Base-by-base conservation (phyloP, 73 alveolate species). In the Tetrahymena thermophila region DNA sequence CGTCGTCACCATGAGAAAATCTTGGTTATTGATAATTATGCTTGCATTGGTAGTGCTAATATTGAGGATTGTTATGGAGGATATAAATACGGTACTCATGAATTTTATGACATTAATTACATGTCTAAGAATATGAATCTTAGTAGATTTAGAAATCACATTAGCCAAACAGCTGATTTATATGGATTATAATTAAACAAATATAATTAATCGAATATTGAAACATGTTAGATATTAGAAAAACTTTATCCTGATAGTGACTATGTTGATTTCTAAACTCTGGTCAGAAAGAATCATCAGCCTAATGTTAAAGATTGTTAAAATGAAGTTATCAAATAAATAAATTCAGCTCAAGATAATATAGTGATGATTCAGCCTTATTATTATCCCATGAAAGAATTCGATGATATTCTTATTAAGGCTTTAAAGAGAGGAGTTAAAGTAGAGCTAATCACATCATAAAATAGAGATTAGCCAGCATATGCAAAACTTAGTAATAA, bases 361-460 rank as follows among this genome's bases (percentile, higher is more conserved):
- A 96, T 96, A 23, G 94, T 57, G 31, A 85, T 96, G 35, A 96
- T 83, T 40, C 94, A 96, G 93, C 96, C 96, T 23, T 96, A 96
- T 95, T 96, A 93, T 56, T 96, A 96, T 93, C 56, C 56, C 31
- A 96, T 96, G 17, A 56, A 57, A 23, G 94, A 89, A 23, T 93
- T 96, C 71, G 94, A 95, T 35, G 94, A 93, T 35, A 35, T 93
- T 37, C 95, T 96, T 15, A 94, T 56, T 10, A 89, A 93, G 93
- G 96, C 98, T 0, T 56, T 95, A 71, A 94, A 95, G 8, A 89
- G 98, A 93, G 97, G 98, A 55, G 97, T 96, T 15, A 94, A 96
- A 84, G 96, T 96, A 21, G 97, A 95, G 35, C 55, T 96, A 7
- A 50, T 96, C 21, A 96, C 97, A 34, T 84, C 96, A 35, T 43